phyloP scores from a whole-genome alignment of 202 grass and related monocot species.

The Bolboschoenoplectus hybrid region DNA sequence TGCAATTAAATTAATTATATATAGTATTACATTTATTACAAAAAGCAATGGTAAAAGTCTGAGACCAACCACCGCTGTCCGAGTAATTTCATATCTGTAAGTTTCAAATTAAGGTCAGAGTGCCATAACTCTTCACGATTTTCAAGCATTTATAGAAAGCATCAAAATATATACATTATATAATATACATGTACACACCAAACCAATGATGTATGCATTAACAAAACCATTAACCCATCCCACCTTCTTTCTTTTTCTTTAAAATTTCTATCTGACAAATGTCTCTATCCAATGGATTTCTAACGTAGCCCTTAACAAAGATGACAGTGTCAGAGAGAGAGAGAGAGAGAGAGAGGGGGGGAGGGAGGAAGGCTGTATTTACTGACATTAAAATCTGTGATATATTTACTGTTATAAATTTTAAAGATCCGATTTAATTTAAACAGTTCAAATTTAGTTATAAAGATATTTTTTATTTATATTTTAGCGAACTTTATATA shows the following conservation, averaged over 20 bases:
- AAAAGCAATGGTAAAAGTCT: not conserved
- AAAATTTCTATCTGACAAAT: not conserved
- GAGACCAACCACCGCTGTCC: conserved; percentile 30
- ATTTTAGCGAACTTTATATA: no score
- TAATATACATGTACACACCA: not conserved
- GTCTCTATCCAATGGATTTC: conserved; percentile 15
- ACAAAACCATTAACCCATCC: conserved; percentile 32
- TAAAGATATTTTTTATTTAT: no score
- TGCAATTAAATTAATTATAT: not conserved
- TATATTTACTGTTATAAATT: no score
- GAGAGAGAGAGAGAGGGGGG: not conserved
- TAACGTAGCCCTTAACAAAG: not conserved
- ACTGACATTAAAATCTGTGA: no score
- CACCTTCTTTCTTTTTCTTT: not conserved
- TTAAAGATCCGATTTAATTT: no score
- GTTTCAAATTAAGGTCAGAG: not conserved
- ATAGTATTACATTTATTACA: not conserved
- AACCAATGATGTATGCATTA: conserved; percentile 30
- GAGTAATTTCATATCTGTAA: not conserved
- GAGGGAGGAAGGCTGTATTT: no score
- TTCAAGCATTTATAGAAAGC: conserved; percentile 25
- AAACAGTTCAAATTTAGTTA: no score
- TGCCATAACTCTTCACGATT: conserved; percentile 36
- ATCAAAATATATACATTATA: conserved; percentile 10
- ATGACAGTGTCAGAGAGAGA: not conserved